These are phyloP conservation scores for Nitzschia inconspicua DNA, from an alignment of 108 stramenopile genomes.

Conservation along the genomic window DNA sequence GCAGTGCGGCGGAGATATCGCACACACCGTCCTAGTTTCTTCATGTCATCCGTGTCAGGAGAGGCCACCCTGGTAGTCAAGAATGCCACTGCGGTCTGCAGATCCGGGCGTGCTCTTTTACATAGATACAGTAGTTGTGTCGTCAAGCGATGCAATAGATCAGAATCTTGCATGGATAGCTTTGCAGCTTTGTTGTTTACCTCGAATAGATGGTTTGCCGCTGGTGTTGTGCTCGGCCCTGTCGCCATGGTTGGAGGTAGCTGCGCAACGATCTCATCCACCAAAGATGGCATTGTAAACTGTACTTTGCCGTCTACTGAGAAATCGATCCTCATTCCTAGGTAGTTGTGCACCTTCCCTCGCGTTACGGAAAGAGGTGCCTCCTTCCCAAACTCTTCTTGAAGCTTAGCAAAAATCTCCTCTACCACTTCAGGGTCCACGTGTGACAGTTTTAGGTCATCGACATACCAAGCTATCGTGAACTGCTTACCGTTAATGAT, in stretches of 20 bases:
- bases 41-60: constrained; percentile 32
- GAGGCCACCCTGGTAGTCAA: constrained; percentile 15
- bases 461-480: constrained; percentile 29
- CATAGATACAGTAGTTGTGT: constrained; percentile 29
- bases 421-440: constrained; percentile 13
- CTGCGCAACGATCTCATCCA: constrained; percentile 15
- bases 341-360: constrained; percentile 30
- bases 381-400: constrained; percentile 11
- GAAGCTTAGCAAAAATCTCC: neutral
- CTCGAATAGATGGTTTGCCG: constrained; percentile 30
- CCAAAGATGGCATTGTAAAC: constrained; percentile 16
- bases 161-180: neutral
- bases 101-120: constrained; percentile 34
- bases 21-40: constrained; percentile 26
- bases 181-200: constrained; percentile 3
- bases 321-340: constrained; percentile 39
- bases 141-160: constrained; percentile 6
- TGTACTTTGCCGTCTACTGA: constrained; percentile 10
- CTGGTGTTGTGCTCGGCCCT: constrained; percentile 18
- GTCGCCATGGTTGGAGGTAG: constrained; percentile 5
- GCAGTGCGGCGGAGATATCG: constrained; percentile 27
- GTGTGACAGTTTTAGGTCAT: constrained; percentile 38
- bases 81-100: constrained; percentile 26
- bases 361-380: constrained; percentile 2
- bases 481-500: constrained; percentile 27